Evolutionary conservation across 2,329 filamentous ascomycete genomes (phyloP).

Genomic region (Colletotrichum cordylinicola): DNA sequence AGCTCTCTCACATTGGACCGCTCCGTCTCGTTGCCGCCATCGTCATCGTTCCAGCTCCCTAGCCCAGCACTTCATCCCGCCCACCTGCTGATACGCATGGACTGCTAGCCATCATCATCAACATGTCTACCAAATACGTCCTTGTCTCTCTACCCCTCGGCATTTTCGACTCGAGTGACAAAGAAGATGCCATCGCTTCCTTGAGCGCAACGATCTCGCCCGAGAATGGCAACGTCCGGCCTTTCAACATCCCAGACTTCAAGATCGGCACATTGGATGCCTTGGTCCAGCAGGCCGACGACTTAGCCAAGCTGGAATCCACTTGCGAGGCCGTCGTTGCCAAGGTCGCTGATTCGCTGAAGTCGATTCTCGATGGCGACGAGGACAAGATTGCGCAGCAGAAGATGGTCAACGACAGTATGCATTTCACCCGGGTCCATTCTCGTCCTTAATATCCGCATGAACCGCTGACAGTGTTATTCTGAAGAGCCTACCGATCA

Average conservation of each 20-base stretch:
- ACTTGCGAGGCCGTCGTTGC: slow-evolving; percentile 81
- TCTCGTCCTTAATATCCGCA: slow-evolving; percentile 3
- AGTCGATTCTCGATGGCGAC: slow-evolving; percentile 81
- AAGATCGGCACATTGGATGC: slow-evolving; percentile 97
- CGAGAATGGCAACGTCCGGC: slow-evolving; percentile 77
- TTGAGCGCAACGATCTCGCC: slow-evolving; percentile 74
- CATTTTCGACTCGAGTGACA: slow-evolving; percentile 81
- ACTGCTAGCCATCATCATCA: not conserved
- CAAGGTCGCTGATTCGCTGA: slow-evolving; percentile 88
- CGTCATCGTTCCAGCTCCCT: not conserved
- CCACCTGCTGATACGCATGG: not conserved
- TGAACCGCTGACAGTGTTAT: slow-evolving; percentile 27
- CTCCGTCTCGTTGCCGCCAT: not conserved
- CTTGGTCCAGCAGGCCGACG: slow-evolving; percentile 94
- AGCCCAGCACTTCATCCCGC: not conserved
- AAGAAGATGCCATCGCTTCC: slow-evolving; percentile 80
- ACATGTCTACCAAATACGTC: slow-evolving; percentile 73
- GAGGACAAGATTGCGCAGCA: slow-evolving; percentile 83
- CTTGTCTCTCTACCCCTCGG: slow-evolving; percentile 90
- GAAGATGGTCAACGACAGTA: slow-evolving; percentile 94
- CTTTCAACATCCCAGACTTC: slow-evolving; percentile 89
- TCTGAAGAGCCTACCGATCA: slow-evolving; percentile 87
- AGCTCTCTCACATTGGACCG: not conserved
- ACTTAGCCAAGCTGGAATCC: slow-evolving; percentile 85
- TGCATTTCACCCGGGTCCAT: slow-evolving; percentile 4